Evolutionary conservation across 768 basidiomycete genomes (phyloP), one percentile per base, ranked within the genome.

Genomic region (Crucibulum laeve): DNA sequence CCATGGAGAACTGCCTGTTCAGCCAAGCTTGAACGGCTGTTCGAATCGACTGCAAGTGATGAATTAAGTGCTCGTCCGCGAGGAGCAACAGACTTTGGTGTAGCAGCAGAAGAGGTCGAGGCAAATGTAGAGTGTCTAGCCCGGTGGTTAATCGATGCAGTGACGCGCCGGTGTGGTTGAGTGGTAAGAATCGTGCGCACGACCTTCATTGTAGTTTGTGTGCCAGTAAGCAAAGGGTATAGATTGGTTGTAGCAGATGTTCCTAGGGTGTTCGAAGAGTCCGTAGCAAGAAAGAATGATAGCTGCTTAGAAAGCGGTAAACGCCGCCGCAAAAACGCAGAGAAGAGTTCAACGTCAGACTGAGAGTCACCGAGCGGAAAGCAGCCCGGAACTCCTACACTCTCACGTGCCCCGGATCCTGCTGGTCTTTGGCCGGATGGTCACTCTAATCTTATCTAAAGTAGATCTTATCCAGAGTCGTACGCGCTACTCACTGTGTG

Each of bases 121-220:
- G 55, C 45, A 24, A 42, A 43, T 11, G 2, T 32, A 4, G 28
- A 37, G 4, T 10, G 35, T 10, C 4, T 13, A 18, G 35, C n/a
- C 14, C 45, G 51, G 6, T 49, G 53, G 44, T 44, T 45, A 37
- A 53, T 39, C 14, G 55, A 46, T 43, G 40, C 24, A 36, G 51
- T 21, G 52, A 45, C 46, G 39, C 36, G 48, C 19, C 53, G 28
- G 28, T 32, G 28, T 11, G 28, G 28, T 11, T 32, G 28, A 15
- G 63, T 40, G 21, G 51, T 41, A 28, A 59, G 44, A 21, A 62
- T 47, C 28, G 57, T 56, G 26, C 63, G 62, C 42, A 59, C 50
- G 44, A 55, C 57, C 52, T 56, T 68, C 68, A 68, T 67, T 17
- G 25, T n/a, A n/a, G n/a, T n/a, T n/a, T n/a, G n/a, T n/a, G n/a